phyloP scores from a whole-genome alignment of 2,329 filamentous ascomycete species.

The Fusarium transvaalense region DNA sequence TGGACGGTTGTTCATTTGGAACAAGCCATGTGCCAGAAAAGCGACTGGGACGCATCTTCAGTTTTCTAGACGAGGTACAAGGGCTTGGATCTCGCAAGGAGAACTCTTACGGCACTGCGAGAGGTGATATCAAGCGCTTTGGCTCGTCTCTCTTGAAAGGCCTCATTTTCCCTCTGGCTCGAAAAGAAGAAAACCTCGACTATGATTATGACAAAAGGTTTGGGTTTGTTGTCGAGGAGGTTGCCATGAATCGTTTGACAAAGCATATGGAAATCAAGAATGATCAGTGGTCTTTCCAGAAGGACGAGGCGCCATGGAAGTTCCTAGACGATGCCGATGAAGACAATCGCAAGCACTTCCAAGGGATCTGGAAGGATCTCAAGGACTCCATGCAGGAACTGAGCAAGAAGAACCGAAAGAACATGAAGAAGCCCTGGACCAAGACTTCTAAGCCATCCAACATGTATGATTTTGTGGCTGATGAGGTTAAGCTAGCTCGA shows the following conservation, averaged over 20 bases:
- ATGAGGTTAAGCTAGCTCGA: background rate
- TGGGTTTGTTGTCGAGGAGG: background rate
- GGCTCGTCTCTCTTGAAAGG: conserved; percentile 38
- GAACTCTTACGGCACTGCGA: conserved; percentile 29
- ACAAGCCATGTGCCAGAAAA: conserved; percentile 22
- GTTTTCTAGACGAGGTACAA: conserved; percentile 42
- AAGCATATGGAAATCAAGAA: conserved; percentile 20
- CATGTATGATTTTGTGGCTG: background rate
- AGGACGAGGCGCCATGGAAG: conserved; percentile 2
- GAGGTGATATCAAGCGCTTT: conserved; percentile 44
- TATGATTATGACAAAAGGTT: background rate
- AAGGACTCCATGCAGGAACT: background rate
- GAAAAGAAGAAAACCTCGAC: background rate
- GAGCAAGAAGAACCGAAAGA: background rate
- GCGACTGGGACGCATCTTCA: conserved; percentile 26
- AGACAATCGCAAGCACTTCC: background rate
- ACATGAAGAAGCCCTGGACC: background rate
- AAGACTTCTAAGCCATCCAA: background rate
- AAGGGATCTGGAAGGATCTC: background rate
- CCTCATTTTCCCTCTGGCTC: conserved; percentile 20
- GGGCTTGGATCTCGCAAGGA: conserved; percentile 12
- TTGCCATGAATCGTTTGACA: conserved; percentile 16
- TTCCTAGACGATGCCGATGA: background rate
- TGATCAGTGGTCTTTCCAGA: conserved; percentile 21
- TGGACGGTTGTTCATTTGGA: conserved; percentile 38